Conservation (phyloP, 1,284 basidiomycete species). For the Heterobasidion annosum region DNA sequence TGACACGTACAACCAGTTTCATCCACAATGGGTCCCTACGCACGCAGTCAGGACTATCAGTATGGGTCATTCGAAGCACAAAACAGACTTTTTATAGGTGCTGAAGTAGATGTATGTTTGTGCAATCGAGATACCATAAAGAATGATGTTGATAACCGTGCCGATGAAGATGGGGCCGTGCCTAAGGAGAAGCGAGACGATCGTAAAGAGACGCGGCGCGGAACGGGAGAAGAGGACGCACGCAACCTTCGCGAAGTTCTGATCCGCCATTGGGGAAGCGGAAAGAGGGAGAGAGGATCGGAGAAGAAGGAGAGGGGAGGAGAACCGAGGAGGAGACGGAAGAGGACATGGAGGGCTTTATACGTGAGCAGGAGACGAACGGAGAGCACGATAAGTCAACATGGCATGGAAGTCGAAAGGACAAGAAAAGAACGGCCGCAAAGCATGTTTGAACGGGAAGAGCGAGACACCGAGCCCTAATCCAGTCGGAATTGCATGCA, state of each 20-base stretch:
- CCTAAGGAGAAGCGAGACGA: conserved; percentile 10
- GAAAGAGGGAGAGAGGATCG: too few relatives aligned
- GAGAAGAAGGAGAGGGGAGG: neutral
- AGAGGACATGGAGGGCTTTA: neutral
- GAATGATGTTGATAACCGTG: conserved; percentile 28
- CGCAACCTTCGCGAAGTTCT: too few relatives aligned
- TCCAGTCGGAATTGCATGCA: too few relatives aligned
- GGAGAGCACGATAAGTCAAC: too few relatives aligned
- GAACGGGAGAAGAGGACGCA: too few relatives aligned
- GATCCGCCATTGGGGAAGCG: too few relatives aligned
- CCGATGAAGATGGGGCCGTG: conserved; percentile 32
- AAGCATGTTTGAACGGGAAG: too few relatives aligned
- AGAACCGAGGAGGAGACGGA: neutral
- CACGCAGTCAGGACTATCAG: neutral
- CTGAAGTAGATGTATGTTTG: conserved; percentile 32
- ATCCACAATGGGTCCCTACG: conserved; percentile 23
- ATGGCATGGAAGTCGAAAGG: too few relatives aligned
- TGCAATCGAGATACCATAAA: conserved; percentile 32
- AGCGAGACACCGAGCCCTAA: too few relatives aligned
- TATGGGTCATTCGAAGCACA: neutral
- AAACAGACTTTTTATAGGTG: conserved; percentile 21
- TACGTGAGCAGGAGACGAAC: neutral
- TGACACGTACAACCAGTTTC: conserved; percentile 20
- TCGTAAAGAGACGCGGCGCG: too few relatives aligned
- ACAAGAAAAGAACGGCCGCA: too few relatives aligned